A percentile compares a stretch with the other conserved stretches of the same genome.
These are phyloP conservation scores for Citrus glauca DNA, from an alignment of 345 rosid species.

Conservation along the genomic window DNA sequence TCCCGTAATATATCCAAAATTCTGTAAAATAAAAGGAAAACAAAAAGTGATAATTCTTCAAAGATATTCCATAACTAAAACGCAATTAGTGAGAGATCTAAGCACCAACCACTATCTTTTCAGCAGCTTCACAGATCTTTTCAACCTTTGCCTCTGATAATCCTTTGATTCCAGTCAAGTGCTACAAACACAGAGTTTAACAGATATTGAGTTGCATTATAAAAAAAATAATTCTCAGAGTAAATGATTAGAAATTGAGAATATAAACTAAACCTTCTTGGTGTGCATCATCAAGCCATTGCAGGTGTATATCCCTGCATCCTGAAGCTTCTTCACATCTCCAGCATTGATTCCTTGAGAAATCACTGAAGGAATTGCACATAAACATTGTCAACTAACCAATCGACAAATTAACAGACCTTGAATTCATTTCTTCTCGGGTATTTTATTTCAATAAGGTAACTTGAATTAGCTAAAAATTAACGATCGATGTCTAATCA, in stretches of 20 bases:
- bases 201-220: neutral
- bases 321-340: constrained; percentile 88
- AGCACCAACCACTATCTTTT: constrained; percentile 83
- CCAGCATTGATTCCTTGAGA: constrained; percentile 89
- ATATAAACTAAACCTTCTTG: constrained; percentile 50
- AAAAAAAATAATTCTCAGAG: neutral
- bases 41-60: neutral
- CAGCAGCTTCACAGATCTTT: constrained; percentile 96
- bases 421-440: neutral
- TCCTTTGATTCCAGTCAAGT: constrained; percentile 91
- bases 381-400: neutral
- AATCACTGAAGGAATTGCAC: constrained; percentile 42
- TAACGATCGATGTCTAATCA: neutral
- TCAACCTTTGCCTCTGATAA: constrained; percentile 96
- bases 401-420: neutral
- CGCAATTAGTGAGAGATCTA: neutral
- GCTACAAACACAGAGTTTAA: constrained; percentile 30
- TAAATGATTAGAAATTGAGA: neutral
- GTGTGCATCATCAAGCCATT: constrained; percentile 99
- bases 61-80: neutral
- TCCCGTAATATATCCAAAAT: constrained; percentile 84
- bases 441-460: neutral
- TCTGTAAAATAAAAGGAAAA: constrained; percentile 31
- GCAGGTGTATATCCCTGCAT: constrained; percentile 94
- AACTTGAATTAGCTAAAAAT: neutral